These are phyloP conservation scores for Firmiana major DNA, from an alignment of 345 rosid species.

Conservation along the genomic window DNA sequence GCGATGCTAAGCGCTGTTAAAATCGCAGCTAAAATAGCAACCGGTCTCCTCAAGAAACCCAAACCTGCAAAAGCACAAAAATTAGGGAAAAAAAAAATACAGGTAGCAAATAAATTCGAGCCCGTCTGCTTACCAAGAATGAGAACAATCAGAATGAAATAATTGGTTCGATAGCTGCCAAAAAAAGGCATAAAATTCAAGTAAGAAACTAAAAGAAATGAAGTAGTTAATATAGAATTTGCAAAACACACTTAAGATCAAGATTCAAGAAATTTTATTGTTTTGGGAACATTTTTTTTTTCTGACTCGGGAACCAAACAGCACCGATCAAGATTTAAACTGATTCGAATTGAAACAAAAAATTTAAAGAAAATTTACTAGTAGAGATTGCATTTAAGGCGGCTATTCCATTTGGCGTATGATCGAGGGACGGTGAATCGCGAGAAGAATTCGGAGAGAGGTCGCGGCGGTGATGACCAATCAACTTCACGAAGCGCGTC, in stretches of 20 bases:
- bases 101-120: constrained; percentile 8
- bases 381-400: constrained; percentile 98
- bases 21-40: constrained; percentile 70
- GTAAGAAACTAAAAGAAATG: neutral
- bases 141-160: constrained; percentile 75
- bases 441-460: constrained; percentile 84
- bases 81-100: neutral
- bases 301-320: neutral
- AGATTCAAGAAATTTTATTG: neutral
- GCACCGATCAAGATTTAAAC: neutral
- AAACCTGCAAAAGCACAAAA: constrained; percentile 40
- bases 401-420: constrained; percentile 83
- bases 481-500: constrained; percentile 99
- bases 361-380: constrained; percentile 40
- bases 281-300: neutral
- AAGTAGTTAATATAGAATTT: neutral
- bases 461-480: constrained; percentile 98
- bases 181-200: neutral
- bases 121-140: constrained; percentile 58
- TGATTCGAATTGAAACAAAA: neutral
- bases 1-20: constrained; percentile 69
- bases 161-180: constrained; percentile 93
- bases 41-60: constrained; percentile 85
- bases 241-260: neutral
- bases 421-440: constrained; percentile 87